Percentiles rank a stretch among this genome's conserved stretches.
Conservation (phyloP, 164 flowering plant genomes). For the Taxillus chinensis region DNA sequence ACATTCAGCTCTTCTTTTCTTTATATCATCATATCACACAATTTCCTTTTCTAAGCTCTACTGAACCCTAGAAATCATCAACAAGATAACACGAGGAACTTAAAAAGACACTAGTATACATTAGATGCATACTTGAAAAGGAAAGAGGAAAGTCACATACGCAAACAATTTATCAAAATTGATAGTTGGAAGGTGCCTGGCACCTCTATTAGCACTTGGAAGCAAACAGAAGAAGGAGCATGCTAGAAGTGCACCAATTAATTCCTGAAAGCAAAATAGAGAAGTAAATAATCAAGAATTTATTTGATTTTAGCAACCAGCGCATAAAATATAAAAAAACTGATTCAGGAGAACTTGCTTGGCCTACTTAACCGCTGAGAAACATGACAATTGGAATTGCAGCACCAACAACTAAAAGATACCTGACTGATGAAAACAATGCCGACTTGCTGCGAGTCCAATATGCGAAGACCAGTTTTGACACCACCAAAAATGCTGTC, state of each 20-base stretch:
- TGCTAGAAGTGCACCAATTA: slow-evolving; percentile 74
- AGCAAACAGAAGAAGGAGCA: slow-evolving; percentile 90
- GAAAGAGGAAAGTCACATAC: slow-evolving; percentile 40
- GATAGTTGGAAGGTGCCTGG: slow-evolving; percentile 60
- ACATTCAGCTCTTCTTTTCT: too few relatives aligned
- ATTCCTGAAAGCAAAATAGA: slow-evolving; percentile 45
- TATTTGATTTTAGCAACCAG: too few relatives aligned
- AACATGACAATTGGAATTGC: background rate
- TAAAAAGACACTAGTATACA: background rate
- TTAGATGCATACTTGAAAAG: background rate
- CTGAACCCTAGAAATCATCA: too few relatives aligned
- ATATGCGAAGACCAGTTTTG: slow-evolving; percentile 50
- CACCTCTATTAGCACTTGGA: slow-evolving; percentile 49
- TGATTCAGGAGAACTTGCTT: too few relatives aligned
- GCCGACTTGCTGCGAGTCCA: slow-evolving; percentile 61
- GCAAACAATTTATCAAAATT: slow-evolving; percentile 84
- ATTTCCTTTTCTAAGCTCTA: too few relatives aligned
- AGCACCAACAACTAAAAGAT: background rate
- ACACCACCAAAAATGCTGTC: slow-evolving; percentile 18
- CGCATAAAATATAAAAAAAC: too few relatives aligned
- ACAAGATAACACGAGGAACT: background rate
- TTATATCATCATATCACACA: too few relatives aligned
- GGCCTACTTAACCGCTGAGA: too few relatives aligned
- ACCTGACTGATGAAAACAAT: slow-evolving; percentile 81
- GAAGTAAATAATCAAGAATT: too few relatives aligned